These are phyloP conservation scores for Caloboletus inedulis DNA, from an alignment of 1,284 basidiomycete genomes.

Conservation along the genomic window DNA sequence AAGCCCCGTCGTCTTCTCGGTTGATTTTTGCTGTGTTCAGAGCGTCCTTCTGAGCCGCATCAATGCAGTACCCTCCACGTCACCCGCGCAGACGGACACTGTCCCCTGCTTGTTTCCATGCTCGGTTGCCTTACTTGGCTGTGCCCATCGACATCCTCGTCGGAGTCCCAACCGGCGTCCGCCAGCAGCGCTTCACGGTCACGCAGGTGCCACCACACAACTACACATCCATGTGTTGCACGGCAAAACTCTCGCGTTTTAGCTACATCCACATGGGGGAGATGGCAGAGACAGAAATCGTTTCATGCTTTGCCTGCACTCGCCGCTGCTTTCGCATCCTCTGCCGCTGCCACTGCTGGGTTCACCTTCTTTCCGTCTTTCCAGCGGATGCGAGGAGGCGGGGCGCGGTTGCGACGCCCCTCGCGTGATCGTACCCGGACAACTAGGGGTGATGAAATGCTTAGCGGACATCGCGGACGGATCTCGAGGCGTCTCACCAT, in stretches of 20 bases:
- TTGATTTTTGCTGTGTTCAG: no score
- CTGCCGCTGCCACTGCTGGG: slow-evolving; percentile 74
- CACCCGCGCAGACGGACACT: no score
- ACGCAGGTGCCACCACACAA: background rate
- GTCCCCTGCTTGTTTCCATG: no score
- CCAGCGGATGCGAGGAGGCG: slow-evolving; percentile 95
- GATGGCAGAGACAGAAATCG: background rate
- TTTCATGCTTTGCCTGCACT: slow-evolving; percentile 46
- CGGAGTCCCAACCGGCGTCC: background rate
- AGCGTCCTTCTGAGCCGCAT: no score
- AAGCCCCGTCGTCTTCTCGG: no score
- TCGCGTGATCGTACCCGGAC: slow-evolving; percentile 94
- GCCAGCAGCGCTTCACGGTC: background rate
- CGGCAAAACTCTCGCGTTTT: slow-evolving; percentile 7
- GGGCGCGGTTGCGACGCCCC: slow-evolving; percentile 92
- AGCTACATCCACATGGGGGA: background rate
- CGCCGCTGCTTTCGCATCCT: slow-evolving; percentile 54
- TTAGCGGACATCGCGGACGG: background rate
- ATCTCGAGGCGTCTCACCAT: slow-evolving; percentile 55
- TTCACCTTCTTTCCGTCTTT: slow-evolving; percentile 98
- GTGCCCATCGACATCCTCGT: background rate
- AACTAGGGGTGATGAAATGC: slow-evolving; percentile 46
- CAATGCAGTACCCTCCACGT: no score
- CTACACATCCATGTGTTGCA: background rate
- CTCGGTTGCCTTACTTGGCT: background rate